Percentiles rank a stretch among this genome's conserved stretches.
phyloP scores from a whole-genome alignment of 495 filamentous ascomycete species.

The Corynascus novoguineensis region DNA sequence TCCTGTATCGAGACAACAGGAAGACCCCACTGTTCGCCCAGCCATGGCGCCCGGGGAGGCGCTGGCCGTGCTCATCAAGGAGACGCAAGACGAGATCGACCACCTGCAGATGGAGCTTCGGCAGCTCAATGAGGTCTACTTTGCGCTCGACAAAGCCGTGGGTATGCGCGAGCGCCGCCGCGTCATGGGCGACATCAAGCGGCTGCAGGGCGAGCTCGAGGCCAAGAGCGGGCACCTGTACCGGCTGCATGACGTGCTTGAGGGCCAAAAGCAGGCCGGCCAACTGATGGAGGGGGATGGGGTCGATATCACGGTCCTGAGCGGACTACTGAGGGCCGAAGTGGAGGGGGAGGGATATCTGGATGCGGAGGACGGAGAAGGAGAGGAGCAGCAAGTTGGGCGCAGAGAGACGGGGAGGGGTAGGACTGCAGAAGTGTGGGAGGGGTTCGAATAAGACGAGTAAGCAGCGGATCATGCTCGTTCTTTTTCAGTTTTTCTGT shows the following conservation, averaged over 20 bases:
- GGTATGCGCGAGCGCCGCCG: conserved; percentile 60
- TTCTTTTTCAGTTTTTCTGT: too few relatives aligned
- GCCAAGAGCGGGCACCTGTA: conserved; percentile 85
- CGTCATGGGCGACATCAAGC: conserved; percentile 59
- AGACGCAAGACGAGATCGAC: conserved; percentile 72
- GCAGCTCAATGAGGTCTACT: conserved; percentile 55
- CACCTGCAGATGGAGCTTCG: conserved; percentile 68
- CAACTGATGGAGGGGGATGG: conserved; percentile 60
- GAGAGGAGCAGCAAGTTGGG: too few relatives aligned
- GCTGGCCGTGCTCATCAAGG: conserved; percentile 73
- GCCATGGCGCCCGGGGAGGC: conserved; percentile 68
- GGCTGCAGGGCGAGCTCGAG: conserved; percentile 60
- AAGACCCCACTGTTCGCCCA: conserved; percentile 68
- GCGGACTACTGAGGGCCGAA: conserved; percentile 20
- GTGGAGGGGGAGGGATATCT: background rate
- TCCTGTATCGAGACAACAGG: conserved; percentile 38
- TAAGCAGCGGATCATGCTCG: too few relatives aligned
- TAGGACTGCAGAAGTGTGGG: conserved; percentile 36
- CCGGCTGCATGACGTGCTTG: conserved; percentile 80
- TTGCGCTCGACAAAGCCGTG: conserved; percentile 61
- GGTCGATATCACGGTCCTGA: conserved; percentile 59
- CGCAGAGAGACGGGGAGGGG: conserved; percentile 10
- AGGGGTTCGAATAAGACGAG: conserved; percentile 32
- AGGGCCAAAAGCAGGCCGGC: conserved; percentile 65
- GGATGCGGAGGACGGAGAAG: too few relatives aligned